A percentile compares a stretch with the other conserved stretches of the same genome.
Conservation (phyloP, 1,284 basidiomycete species). For the Pterulicium gracile region DNA sequence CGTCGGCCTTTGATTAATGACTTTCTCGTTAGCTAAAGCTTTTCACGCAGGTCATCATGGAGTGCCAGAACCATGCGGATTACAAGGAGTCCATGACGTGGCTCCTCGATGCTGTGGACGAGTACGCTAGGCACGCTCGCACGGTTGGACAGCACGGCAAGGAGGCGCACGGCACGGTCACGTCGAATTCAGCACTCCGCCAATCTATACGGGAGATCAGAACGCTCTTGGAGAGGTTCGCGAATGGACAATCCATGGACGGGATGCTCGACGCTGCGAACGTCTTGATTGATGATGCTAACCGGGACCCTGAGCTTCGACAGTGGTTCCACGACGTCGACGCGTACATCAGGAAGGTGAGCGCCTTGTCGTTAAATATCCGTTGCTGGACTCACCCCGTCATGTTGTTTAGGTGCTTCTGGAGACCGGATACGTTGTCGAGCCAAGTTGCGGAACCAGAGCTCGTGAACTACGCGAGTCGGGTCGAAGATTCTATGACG, state of each 20-base stretch:
- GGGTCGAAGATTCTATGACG: conserved; percentile 74
- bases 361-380: conserved; percentile 10
- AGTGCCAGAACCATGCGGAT: conserved; percentile 88
- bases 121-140: conserved; percentile 65
- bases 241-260: conserved; percentile 62
- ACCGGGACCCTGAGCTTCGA: conserved; percentile 67
- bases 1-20: conserved; percentile 4
- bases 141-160: conserved; percentile 32
- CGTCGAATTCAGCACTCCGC: conserved; percentile 44
- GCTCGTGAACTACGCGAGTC: conserved; percentile 52
- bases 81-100: conserved; percentile 79
- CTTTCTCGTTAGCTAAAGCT: conserved; percentile 13
- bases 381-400: neutral
- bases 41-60: conserved; percentile 64
- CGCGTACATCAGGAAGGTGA: conserved; percentile 56
- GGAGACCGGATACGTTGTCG: conserved; percentile 83
- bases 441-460: conserved; percentile 60
- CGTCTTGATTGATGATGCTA: conserved; percentile 66
- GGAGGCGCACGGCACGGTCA: conserved; percentile 17
- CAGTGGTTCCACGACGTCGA: conserved; percentile 70
- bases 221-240: conserved; percentile 85
- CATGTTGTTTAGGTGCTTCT: conserved; percentile 46
- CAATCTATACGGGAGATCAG: conserved; percentile 60
- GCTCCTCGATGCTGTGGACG: conserved; percentile 63
- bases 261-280: conserved; percentile 65